A percentile compares a stretch with the other conserved stretches of the same genome.
Evolutionary conservation across 2,329 filamentous ascomycete genomes (phyloP).

Genomic region (Colletotrichum gigasporum): DNA sequence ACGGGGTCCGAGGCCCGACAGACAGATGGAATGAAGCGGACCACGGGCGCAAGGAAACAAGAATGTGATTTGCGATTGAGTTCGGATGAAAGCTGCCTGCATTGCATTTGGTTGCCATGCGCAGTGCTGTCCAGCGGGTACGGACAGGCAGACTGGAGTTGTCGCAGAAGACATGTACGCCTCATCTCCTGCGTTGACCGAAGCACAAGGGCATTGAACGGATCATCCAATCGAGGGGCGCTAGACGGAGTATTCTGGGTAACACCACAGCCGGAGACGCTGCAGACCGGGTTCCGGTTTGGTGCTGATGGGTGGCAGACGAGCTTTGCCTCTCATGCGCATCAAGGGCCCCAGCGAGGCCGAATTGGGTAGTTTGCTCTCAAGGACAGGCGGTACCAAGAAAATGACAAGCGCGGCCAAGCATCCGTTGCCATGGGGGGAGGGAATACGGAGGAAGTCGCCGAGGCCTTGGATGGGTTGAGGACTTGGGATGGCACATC

Average conservation of each 20-base stretch:
- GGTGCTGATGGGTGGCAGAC: not conserved
- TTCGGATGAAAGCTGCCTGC: no score
- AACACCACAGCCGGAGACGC: not conserved
- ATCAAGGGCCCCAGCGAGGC: not conserved
- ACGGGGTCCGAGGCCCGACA: no score
- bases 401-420: not conserved
- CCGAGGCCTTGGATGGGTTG: not conserved
- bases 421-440: not conserved
- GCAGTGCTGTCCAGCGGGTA: no score
- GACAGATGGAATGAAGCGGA: no score
- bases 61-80: no score
- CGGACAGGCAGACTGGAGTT: no score
- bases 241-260: not conserved
- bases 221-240: not conserved
- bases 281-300: constrained; percentile 1
- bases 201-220: not conserved
- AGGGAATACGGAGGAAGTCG: not conserved
- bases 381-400: not conserved
- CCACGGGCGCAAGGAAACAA: no score
- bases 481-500: not conserved
- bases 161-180: no score
- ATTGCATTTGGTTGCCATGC: no score
- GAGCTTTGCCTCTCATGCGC: not conserved
- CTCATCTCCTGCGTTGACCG: no score
- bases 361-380: constrained; percentile 3